Base-by-base conservation (phyloP, 352 stramenopile species). In the Phytopythium ostracodes region DNA sequence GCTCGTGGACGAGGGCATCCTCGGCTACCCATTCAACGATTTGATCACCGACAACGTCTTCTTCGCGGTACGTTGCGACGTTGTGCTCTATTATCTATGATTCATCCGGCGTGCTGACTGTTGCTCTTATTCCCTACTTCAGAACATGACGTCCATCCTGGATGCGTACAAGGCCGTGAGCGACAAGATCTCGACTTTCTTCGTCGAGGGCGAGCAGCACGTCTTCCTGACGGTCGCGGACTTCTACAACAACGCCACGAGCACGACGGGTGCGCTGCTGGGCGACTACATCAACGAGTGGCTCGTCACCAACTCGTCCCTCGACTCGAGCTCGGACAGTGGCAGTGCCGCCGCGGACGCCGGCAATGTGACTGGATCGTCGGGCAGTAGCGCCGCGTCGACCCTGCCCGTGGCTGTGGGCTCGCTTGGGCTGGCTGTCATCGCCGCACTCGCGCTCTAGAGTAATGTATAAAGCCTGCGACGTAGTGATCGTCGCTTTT, bases 11-110 rank as follows among this genome's bases (percentile, higher is more conserved):
- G 42, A 88, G 24, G 79, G 79, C 8, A 75, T 91, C 51, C 52
- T 81, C 20, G 62, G 55, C 42, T 91, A 76, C 61, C 81, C 77
- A 22, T 88, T 89, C 68, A 63, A 43, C 6, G 55, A 84, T 52
- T 63, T 81, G 40, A 86, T 91, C 64, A 77, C 62, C 38, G 66
- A 62, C 24, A 66, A 77, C 11, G 69, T 83, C 67, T 91, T 89
- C 56, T 91, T 74, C 70, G 42, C 9, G 17, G 38, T 43, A 43
- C 38, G 38, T 43, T n/a, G 6, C 17, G 14, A n/a, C n/a, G n/a
- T n/a, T n/a, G n/a, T n/a, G n/a, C n/a, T n/a, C n/a, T n/a, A n/a
- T n/a, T n/a, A n/a, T n/a, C n/a, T n/a, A n/a, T n/a, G n/a, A n/a
- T n/a, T n/a, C n/a, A n/a, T n/a, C n/a, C 38, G 0, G 1, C 38